Conservation (phyloP, 2,329 filamentous ascomycete species). For the Xylariales sp. region DNA sequence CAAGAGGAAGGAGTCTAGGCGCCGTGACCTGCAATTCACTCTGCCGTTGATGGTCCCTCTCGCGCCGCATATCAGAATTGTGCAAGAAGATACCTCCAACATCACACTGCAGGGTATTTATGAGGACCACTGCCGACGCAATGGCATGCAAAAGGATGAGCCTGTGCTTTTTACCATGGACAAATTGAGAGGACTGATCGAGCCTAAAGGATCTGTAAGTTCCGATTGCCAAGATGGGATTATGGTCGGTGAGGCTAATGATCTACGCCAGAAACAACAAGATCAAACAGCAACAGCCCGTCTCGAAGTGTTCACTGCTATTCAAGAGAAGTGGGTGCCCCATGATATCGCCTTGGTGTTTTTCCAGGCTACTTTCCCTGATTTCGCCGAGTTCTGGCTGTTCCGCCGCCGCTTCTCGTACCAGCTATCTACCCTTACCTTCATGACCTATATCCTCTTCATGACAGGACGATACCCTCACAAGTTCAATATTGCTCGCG, state of each 20-base stretch:
- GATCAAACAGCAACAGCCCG: conserved; percentile 70
- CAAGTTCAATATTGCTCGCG: conserved; percentile 87
- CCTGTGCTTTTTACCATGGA: conserved; percentile 94
- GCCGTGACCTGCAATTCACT: conserved; percentile 92
- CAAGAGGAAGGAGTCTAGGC: conserved; percentile 91
- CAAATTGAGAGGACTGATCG: conserved; percentile 73
- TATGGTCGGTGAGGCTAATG: conserved; percentile 13
- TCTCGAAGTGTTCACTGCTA: conserved; percentile 88
- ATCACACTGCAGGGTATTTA: conserved; percentile 92
- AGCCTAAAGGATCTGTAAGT: conserved; percentile 59
- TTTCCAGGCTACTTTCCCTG: conserved; percentile 82
- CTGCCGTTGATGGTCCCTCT: conserved; percentile 93
- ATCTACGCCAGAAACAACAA: conserved; percentile 49
- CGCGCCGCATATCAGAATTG: conserved; percentile 88
- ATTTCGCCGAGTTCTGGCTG: conserved; percentile 93
- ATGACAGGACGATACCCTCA: conserved; percentile 95
- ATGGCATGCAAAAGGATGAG: conserved; percentile 87
- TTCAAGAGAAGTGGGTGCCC: conserved; percentile 90
- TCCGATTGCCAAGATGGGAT: neutral
- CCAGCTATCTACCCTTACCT: conserved; percentile 89
- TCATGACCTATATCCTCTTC: conserved; percentile 98
- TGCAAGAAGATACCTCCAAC: conserved; percentile 92
- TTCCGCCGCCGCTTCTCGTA: conserved; percentile 97
- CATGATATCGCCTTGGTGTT: conserved; percentile 78
- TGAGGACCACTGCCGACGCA: conserved; percentile 89